These are phyloP conservation scores for Gynochthodes officinalis DNA, from an alignment of 257 asterid species.

Conservation along the genomic window DNA sequence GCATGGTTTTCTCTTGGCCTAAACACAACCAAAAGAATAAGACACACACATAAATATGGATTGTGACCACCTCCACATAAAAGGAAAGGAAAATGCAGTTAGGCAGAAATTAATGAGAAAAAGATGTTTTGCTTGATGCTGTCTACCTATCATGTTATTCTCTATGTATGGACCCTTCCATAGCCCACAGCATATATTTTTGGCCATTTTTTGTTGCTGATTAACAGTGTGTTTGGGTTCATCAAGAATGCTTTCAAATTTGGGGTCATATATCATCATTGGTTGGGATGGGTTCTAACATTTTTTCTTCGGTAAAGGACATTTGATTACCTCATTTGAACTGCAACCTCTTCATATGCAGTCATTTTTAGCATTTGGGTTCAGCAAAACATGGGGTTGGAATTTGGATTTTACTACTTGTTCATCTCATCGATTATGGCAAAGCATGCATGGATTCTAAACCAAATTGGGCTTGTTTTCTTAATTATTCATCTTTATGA, in stretches of 20 bases:
- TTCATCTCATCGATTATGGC: no score
- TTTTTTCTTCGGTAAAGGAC: neutral
- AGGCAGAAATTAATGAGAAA: neutral
- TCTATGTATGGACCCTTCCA: no score
- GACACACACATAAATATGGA: neutral
- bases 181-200: no score
- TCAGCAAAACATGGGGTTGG: neutral
- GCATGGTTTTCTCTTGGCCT: neutral
- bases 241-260: neutral
- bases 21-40: neutral
- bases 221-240: neutral
- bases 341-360: neutral
- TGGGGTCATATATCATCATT: neutral
- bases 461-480: neutral
- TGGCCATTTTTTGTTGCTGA: neutral
- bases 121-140: no score
- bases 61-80: neutral
- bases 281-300: neutral
- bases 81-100: neutral
- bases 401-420: no score
- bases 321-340: neutral
- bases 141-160: no score
- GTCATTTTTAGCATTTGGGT: neutral
- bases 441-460: neutral
- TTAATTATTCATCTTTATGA: neutral